A percentile compares a stretch with the other conserved stretches of the same genome.
phyloP scores from a whole-genome alignment of 805 yeast species.

The Ogataea neopini region DNA sequence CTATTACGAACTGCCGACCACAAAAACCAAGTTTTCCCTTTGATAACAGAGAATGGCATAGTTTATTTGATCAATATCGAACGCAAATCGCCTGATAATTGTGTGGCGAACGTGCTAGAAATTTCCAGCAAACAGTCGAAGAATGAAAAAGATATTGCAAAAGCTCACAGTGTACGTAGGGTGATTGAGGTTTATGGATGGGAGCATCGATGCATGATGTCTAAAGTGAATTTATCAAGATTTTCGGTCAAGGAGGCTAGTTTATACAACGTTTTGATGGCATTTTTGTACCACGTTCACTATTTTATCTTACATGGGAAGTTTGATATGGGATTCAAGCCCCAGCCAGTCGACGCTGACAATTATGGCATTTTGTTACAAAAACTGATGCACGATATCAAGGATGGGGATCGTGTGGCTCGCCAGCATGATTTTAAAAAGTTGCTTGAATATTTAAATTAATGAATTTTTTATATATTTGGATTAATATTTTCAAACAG shows the following conservation, averaged over 20 bases:
- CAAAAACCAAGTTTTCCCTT: conserved; percentile 34
- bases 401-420: conserved; percentile 12
- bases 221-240: conserved; percentile 26
- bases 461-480: background rate
- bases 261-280: conserved; percentile 29
- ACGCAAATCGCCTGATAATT: conserved; percentile 18
- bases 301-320: conserved; percentile 24
- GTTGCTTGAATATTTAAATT: conserved; percentile 8
- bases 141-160: conserved; percentile 30
- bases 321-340: conserved; percentile 25
- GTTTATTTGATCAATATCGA: conserved; percentile 32
- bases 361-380: conserved; percentile 32
- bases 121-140: conserved; percentile 26
- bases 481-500: too few relatives aligned
- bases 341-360: conserved; percentile 24
- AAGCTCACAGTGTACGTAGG: conserved; percentile 29
- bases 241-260: conserved; percentile 21
- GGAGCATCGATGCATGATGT: conserved; percentile 28
- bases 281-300: conserved; percentile 32
- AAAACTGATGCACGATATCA: conserved; percentile 31
- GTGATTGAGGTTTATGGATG: conserved; percentile 36
- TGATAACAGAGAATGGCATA: conserved; percentile 32
- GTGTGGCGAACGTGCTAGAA: conserved; percentile 28
- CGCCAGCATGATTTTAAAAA: conserved; percentile 18
- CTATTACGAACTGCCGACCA: conserved; percentile 28